Evolutionary conservation across 2,329 filamentous ascomycete genomes (phyloP).

Genomic region (Fusarium sp.): DNA sequence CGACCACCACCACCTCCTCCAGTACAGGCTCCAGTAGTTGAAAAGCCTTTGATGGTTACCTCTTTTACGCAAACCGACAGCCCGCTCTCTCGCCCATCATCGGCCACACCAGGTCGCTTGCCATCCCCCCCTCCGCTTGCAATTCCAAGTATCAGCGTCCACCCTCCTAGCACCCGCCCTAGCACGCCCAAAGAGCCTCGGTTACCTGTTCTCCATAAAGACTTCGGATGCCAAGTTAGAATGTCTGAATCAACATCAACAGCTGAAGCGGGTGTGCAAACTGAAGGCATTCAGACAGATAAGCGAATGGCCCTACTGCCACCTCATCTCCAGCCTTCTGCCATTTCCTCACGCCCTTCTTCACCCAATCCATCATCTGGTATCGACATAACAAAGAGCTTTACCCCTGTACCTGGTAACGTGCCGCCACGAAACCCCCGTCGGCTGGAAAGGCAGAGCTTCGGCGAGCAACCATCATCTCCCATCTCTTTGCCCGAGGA

Average conservation of each 20-base stretch:
- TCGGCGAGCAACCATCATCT: slow-evolving; percentile 63
- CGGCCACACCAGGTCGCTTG: slow-evolving; percentile 22
- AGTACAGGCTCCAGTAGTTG: slow-evolving; percentile 47
- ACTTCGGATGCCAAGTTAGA: slow-evolving; percentile 83
- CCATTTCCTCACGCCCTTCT: slow-evolving; percentile 71
- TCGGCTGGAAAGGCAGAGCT: slow-evolving; percentile 61
- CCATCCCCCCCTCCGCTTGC: slow-evolving; percentile 55
- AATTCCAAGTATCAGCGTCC: slow-evolving; percentile 90
- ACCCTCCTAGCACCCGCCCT: slow-evolving; percentile 88
- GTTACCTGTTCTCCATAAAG: slow-evolving; percentile 84
- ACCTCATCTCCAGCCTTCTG: slow-evolving; percentile 80
- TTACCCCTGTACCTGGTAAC: slow-evolving; percentile 64
- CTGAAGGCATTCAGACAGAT: slow-evolving; percentile 89
- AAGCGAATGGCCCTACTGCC: slow-evolving; percentile 79
- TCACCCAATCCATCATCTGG: slow-evolving; percentile 59
- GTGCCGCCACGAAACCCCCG: slow-evolving; percentile 70
- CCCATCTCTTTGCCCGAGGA: slow-evolving; percentile 56
- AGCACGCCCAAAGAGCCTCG: slow-evolving; percentile 78
- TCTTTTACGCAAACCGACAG: slow-evolving; percentile 71
- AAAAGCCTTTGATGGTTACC: slow-evolving; percentile 59
- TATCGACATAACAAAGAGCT: slow-evolving; percentile 53
- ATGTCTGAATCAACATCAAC: slow-evolving; percentile 43
- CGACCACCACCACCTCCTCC: slow-evolving; percentile 54
- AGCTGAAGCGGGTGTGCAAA: slow-evolving; percentile 71
- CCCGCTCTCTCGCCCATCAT: slow-evolving; percentile 9